Evolutionary conservation across 495 filamentous ascomycete species (phyloP).

Genomic region (Apodospora peruviana): DNA sequence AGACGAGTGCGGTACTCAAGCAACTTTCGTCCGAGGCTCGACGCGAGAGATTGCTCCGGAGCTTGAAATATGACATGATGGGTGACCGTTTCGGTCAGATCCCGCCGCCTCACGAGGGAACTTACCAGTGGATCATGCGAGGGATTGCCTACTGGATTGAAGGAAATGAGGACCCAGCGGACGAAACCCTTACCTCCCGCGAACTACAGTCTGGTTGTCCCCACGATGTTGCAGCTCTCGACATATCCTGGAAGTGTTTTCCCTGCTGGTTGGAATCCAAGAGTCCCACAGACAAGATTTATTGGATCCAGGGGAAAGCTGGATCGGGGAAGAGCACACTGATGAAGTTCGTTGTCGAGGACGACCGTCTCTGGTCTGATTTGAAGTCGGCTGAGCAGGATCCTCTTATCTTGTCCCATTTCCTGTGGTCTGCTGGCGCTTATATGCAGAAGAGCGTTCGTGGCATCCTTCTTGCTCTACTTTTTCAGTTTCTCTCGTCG

Average conservation of each 20-base stretch:
- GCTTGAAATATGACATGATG: constrained; percentile 18
- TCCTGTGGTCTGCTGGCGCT: constrained; percentile 24
- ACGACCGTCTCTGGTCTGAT: constrained; percentile 6
- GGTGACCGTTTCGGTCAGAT: constrained; percentile 18
- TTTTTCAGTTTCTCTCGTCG: constrained; percentile 21
- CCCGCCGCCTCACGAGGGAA: constrained; percentile 14
- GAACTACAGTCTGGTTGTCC: neutral
- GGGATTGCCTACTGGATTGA: neutral
- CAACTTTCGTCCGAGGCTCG: neutral
- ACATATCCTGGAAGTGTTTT: constrained; percentile 22
- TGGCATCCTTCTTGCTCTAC: constrained; percentile 27
- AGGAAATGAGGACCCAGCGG: neutral
- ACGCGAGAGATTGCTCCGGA: constrained; percentile 11
- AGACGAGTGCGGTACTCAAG: neutral
- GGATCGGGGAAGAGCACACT: constrained; percentile 42
- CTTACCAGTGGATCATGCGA: constrained; percentile 29
- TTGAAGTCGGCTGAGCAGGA: neutral
- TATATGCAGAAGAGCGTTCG: constrained; percentile 15
- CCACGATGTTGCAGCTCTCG: neutral
- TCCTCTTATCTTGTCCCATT: constrained; percentile 22
- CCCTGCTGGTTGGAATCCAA: constrained; percentile 23
- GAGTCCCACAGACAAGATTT: constrained; percentile 12
- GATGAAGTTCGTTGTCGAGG: constrained; percentile 29
- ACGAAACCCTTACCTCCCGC: neutral
- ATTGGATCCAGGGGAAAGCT: constrained; percentile 38